Conservation (phyloP, 2,329 filamentous ascomycete species). For the Phyllachora maydis region DNA sequence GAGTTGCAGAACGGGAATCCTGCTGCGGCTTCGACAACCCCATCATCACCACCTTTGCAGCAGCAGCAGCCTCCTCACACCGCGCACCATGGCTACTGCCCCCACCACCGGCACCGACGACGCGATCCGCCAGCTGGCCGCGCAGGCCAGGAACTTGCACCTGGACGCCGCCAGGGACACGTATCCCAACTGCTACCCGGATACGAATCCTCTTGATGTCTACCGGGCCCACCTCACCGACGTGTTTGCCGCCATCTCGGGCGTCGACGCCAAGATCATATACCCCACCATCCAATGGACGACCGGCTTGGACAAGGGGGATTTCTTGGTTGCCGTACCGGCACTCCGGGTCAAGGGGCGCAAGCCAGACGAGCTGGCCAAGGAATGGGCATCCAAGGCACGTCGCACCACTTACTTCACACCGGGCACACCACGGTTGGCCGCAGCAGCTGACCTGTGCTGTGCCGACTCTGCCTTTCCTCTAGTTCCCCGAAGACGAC, state of each 20-base stretch:
- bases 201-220: slow-evolving; percentile 56
- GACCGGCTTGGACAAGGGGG: slow-evolving; percentile 59
- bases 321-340: slow-evolving; percentile 58
- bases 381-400: slow-evolving; percentile 41
- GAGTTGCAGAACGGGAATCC: too few relatives aligned
- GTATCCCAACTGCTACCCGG: slow-evolving; percentile 40
- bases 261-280: slow-evolving; percentile 49
- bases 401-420: slow-evolving; percentile 1
- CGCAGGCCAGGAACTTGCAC: slow-evolving; percentile 13
- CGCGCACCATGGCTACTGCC: slow-evolving; percentile 6
- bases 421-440: too few relatives aligned
- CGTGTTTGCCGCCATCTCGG: slow-evolving; percentile 45
- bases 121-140: slow-evolving; percentile 11
- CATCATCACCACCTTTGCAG: background rate
- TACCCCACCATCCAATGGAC: slow-evolving; percentile 66
- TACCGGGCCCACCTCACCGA: slow-evolving; percentile 61
- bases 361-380: slow-evolving; percentile 40
- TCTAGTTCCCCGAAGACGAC: slow-evolving; percentile 45
- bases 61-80: slow-evolving; percentile 2
- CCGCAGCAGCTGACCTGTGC: too few relatives aligned
- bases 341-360: slow-evolving; percentile 58
- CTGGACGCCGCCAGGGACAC: slow-evolving; percentile 14
- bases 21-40: too few relatives aligned
- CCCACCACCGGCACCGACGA: slow-evolving; percentile 6
- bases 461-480: slow-evolving; percentile 3